These are phyloP conservation scores for Wallacemonas rigidus DNA, from an alignment of 208 protist genomes.

Conservation along the genomic window DNA sequence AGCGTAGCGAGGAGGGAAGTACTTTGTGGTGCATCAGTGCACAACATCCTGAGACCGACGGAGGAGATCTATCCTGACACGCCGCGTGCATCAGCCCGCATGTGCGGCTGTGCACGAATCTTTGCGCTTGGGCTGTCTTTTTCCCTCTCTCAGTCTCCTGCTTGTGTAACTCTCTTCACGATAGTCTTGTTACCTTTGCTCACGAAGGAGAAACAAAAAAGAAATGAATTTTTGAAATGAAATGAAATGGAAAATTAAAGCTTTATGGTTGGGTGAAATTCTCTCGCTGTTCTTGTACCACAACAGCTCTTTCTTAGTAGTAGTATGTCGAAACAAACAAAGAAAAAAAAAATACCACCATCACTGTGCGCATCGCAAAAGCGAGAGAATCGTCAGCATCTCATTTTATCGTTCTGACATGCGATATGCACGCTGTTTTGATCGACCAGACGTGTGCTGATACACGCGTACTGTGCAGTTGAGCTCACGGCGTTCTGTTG, in stretches of 20 bases:
- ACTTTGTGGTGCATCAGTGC: no score
- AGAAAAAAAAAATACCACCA: neutral
- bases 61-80: no score
- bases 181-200: neutral
- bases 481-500: no score
- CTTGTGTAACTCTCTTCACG: neutral
- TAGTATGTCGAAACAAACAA: slow-evolving; percentile 15
- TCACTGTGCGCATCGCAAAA: no score
- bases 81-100: no score
- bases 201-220: slow-evolving; percentile 20
- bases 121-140: neutral
- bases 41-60: no score
- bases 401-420: no score
- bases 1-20: neutral
- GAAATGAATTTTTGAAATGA: neutral
- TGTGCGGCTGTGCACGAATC: neutral
- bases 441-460: no score
- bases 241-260: slow-evolving; percentile 6
- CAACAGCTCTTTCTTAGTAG: slow-evolving; percentile 17
- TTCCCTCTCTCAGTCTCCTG: neutral
- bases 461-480: no score
- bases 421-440: no score
- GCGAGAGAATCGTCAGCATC: no score
- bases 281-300: slow-evolving; percentile 9
- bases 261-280: neutral